Conservation (phyloP, 1,284 basidiomycete genomes). For the Caloboletus firmus region DNA sequence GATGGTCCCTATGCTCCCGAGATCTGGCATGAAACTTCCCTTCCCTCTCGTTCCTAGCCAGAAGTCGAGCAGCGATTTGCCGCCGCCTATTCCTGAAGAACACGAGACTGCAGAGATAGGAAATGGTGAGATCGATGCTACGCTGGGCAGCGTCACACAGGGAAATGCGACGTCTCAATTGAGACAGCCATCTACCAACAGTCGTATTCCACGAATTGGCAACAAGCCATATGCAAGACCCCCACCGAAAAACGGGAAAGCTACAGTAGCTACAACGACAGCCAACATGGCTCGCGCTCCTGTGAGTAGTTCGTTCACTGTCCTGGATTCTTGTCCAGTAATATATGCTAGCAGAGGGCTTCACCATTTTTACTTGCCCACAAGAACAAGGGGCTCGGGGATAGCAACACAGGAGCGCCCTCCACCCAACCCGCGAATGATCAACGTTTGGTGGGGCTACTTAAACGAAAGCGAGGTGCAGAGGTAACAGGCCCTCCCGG, state of each 20-base stretch:
- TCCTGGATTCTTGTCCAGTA: neutral
- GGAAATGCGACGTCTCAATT: conserved; percentile 45
- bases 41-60: conserved; percentile 42
- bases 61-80: conserved; percentile 17
- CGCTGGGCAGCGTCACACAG: conserved; percentile 4
- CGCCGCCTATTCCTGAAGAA: conserved; percentile 37
- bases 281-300: neutral
- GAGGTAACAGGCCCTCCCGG: conserved; percentile 30
- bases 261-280: neutral
- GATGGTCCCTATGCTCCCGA: conserved; percentile 13
- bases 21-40: conserved; percentile 39
- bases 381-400: conserved; percentile 22
- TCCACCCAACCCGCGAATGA: conserved; percentile 14
- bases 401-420: conserved; percentile 31
- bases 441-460: conserved; percentile 16
- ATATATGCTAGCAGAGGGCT: conserved; percentile 10
- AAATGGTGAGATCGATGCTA: neutral
- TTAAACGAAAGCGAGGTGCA: conserved; percentile 45
- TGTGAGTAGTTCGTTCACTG: conserved; percentile 20
- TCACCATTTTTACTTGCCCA: conserved; percentile 9
- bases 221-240: conserved; percentile 63
- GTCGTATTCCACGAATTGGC: conserved; percentile 69
- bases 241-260: conserved; percentile 11
- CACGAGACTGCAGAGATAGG: conserved; percentile 8
- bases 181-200: conserved; percentile 53